Evolutionary conservation across 2,329 filamentous ascomycete species (phyloP), one percentile per base, ranked within the genome.

Genomic region (Alternaria ventricosa): DNA sequence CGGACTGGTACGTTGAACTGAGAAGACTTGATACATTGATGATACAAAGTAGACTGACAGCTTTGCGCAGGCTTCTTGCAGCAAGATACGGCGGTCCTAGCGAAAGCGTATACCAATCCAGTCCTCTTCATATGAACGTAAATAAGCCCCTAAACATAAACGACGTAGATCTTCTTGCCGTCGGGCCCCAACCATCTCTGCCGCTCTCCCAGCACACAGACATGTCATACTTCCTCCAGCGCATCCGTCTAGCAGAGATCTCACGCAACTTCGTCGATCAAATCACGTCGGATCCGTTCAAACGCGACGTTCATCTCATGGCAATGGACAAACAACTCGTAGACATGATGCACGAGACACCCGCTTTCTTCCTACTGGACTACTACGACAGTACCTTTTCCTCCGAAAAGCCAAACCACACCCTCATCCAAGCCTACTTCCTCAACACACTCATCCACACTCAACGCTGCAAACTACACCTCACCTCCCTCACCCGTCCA

Each of bases 151-250:
- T 57, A 2, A 57, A 57, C 20, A 57, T 41, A 12, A 25, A 57
- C 7, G 55, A 57, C 27, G 1, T 49, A 4, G 55, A 57, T 1
- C 27, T 57, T 0, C 7, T 12, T 0, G 1, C 44, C 1, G 3
- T 1, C 3, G 54, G 20, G 0, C 12, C 28, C 12, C 20, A 28
- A 4, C 25, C 27, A 4, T 20, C 27, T 0, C 13, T 15, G 1
- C 27, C 44, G 1, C n/a, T 30, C 13, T 23, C 43, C 18, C 12
- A 76, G 9, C 75, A 80, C 0, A 82, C 81, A 0, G 68, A 75
- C 13, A 81, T 82, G 76, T 80, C 79, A 2, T 82, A 81, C 56
- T 78, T 72, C 28, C 68, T 81, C 1, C 77, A 81, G 28, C 67
- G 79, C 27, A 73, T 78, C 43, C 73, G 73, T 10, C 65, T 81